phyloP scores from a whole-genome alignment of 257 asterid species.

The Knoxia roxburghii region DNA sequence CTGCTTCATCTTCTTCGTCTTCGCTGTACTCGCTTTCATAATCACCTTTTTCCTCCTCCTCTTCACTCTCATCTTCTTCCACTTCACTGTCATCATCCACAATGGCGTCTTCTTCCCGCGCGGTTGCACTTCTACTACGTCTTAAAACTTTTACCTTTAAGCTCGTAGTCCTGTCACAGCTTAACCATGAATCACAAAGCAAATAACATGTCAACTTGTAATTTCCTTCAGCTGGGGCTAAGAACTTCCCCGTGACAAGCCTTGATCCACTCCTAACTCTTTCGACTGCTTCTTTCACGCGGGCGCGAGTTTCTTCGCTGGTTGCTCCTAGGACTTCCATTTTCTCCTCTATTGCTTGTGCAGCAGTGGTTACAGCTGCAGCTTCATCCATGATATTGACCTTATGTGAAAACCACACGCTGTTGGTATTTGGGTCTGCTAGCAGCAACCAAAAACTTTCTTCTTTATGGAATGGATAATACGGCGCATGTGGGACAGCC shows the following conservation, averaged over 20 bases:
- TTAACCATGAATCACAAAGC: slow-evolving; percentile 83
- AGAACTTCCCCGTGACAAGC: slow-evolving; percentile 65
- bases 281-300: slow-evolving; percentile 61
- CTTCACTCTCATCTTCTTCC: slow-evolving; percentile 65
- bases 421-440: slow-evolving; percentile 60
- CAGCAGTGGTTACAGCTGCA: slow-evolving; percentile 57
- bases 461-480: slow-evolving; percentile 76
- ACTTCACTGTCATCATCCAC: slow-evolving; percentile 45
- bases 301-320: slow-evolving; percentile 45
- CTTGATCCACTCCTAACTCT: slow-evolving; percentile 64
- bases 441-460: slow-evolving; percentile 89
- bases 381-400: slow-evolving; percentile 59
- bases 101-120: slow-evolving; percentile 29
- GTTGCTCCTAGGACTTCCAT: slow-evolving; percentile 61
- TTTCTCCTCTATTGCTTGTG: slow-evolving; percentile 52
- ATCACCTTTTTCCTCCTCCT: slow-evolving; percentile 63
- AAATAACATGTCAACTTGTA: slow-evolving; percentile 64
- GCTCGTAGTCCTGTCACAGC: slow-evolving; percentile 47
- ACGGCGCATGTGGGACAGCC: slow-evolving; percentile 76
- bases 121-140: slow-evolving; percentile 59
- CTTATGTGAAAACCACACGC: slow-evolving; percentile 76
- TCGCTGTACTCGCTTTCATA: slow-evolving; percentile 82
- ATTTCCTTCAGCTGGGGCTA: slow-evolving; percentile 64
- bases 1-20: slow-evolving; percentile 39
- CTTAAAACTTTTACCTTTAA: slow-evolving; percentile 57